These are phyloP conservation scores for Entomortierella chlamydospora DNA, from an alignment of 192 early-diverging fungal species.

Conservation along the genomic window DNA sequence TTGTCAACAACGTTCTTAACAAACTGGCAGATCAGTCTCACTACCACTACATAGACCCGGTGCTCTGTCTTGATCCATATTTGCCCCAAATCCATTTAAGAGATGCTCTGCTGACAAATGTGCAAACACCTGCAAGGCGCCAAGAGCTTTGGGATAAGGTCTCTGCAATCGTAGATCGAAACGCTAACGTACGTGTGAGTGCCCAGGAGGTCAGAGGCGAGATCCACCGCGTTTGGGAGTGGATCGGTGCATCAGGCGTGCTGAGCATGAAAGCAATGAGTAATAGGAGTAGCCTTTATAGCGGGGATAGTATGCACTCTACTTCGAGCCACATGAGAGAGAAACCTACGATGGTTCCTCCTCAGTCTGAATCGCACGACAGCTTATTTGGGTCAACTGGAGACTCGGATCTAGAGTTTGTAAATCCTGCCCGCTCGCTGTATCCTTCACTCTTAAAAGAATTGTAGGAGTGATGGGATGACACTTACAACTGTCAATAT, in stretches of 20 bases:
- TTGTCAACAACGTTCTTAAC: constrained; percentile 7
- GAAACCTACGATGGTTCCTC: no score
- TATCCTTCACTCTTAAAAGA: constrained; percentile 17
- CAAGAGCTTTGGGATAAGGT: constrained; percentile 70
- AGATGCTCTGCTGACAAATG: constrained; percentile 61
- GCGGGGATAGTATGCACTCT: not conserved
- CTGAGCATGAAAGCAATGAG: constrained; percentile 5
- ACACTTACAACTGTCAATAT: not conserved
- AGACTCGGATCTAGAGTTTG: not conserved
- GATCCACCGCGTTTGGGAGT: constrained; percentile 73
- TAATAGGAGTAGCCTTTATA: not conserved
- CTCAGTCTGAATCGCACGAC: not conserved
- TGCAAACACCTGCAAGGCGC: constrained; percentile 41
- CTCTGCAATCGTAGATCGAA: constrained; percentile 63
- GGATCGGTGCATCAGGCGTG: constrained; percentile 60
- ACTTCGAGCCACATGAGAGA: not conserved
- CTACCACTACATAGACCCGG: constrained; percentile 63
- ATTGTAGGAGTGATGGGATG: not conserved
- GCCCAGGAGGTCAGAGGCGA: constrained; percentile 69
- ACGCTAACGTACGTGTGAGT: constrained; percentile 68
- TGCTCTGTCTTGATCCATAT: constrained; percentile 57
- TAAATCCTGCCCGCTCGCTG: constrained; percentile 7
- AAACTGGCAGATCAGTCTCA: constrained; percentile 57
- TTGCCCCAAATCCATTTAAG: constrained; percentile 62
- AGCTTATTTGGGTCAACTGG: not conserved